Base-by-base conservation (phyloP, 2,329 filamentous ascomycete species). In the Colletotrichum truncatum region DNA sequence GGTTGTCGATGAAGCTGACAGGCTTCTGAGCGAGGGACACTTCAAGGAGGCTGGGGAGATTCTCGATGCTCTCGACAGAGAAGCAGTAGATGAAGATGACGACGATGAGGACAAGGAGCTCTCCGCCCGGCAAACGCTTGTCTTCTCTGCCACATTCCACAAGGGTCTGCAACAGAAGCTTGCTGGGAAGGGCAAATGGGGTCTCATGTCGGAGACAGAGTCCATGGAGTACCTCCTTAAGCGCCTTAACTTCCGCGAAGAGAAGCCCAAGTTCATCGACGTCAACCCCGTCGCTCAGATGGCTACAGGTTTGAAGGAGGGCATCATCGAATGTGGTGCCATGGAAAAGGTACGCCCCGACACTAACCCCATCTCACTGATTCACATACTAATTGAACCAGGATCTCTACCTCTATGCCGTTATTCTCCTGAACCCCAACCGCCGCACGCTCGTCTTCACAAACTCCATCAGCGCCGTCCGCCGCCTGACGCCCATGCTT, bases 81-180 rank as follows among this genome's bases (percentile, higher is more conserved):
- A 85, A 38, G 89, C 93, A 46, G 91, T 93, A 2, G 84, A 87
- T 16, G 83, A 85, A 21, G 82, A 84, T 6, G 76, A 80, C 1
- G 79, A 83, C 6, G 83, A 83, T 2, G 80, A 80, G 3, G 81
- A 85, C 4, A 78, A 81, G 0, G 72, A 77, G 6, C 69, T 77
- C 10, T 74, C 82, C 41, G 73, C 86, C 14, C 84, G 95, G 39
- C 96, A 99, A 75, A 98, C 94, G 0, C 86, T 99, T 0, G 93
- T 99, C 18, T 99, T 99, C 77, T 98, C 96, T 0, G 96, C 96
- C 0, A 99, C 96, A 0, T 97, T 99, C 77, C 92, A 97, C 75
- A 95, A 94, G 73, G 90, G 91, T 1, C 81, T 99, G 28, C 95
- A 98, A 75, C 93, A 95, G 71, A 98, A 98, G 76, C 85, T 99